Evolutionary conservation across 441 rosid genomes (phyloP), one percentile per base, ranked within the genome.

Genomic region (Erodium moschatum): DNA sequence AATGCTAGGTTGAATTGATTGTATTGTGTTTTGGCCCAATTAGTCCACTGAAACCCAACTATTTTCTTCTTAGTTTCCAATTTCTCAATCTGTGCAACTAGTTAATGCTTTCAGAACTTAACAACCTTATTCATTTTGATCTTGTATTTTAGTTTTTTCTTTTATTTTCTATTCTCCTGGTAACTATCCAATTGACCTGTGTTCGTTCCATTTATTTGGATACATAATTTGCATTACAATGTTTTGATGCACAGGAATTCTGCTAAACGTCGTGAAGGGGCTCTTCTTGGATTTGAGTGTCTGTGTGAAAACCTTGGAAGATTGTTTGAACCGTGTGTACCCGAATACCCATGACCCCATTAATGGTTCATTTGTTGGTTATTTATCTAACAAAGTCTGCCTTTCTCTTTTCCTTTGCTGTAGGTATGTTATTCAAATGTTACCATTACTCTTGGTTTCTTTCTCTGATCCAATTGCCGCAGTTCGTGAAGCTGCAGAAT

Each of bases 401-500:
- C 13, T 60, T 7, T 4, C 12, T 44, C 72, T 46, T 16, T 15
- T 58, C 29, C 74, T 52, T 69, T 81, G 76, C 56, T 77, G 44
- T 78, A 96, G 99, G 85, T 96, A 92, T 69, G 94, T 92, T 70
- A 96, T 96, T 79, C 92, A 84, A 79, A 85, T 96, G 97, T 79
- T 96, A 74, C 99, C 98, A 13, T 76, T 92, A 50, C 97, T 92
- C 42, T 75, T 96, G 85, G 97, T 89, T 74, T 89, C 96, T 69
- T 96, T 96, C 84, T 96, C 99, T 77, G 99, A 96, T 82, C 99
- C 86, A 90, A 97, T 92, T 67, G 86, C 89, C 65, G 98, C 98
- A 9, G 97, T 96, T 79, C 99, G 99, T 67, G 99, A 92, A 80
- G 98, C 96, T 79, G 97, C 97, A 72, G 98, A 96, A 73, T 89